Evolutionary conservation across 305 asterid species (phyloP), one percentile per base, ranked within the genome.

Genomic region (Nicotiana rustica): DNA sequence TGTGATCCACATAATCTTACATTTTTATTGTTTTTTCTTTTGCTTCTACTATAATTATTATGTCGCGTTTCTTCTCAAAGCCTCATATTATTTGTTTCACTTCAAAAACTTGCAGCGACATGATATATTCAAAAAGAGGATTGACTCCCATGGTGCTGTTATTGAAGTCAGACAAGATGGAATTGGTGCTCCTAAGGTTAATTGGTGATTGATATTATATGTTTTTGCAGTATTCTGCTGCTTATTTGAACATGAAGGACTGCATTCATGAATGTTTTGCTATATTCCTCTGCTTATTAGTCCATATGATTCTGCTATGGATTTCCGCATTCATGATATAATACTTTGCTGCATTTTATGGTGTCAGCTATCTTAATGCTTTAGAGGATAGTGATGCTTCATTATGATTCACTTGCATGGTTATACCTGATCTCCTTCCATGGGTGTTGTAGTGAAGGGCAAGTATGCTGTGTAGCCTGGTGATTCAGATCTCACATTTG

Each of bases 161-260:
- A 91, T 95, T 67, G 96, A 93, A 86, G 88, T 88, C 62, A 92
- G 91, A 81, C 97, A 91, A 85, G 98, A 93, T 36, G 95, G 94
- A 84, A 96, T 94, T 81, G 99, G 99, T 87, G 97, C 98, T 29
- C 96, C 98, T 57, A 91, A 91, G 98, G 99, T 96, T 76, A 31
- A 52, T 76, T 76, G 80, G 18, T 31, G 80, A 76, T 56, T n/a
- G 12, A 76, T 55, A 17, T 10, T 55, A 29, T 29, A 8, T 52
- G 67, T 25, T 76, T 55, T 17, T 55, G n/a, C 17, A 31, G 67
- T 56, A 76, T 76, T 52, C 65, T 52, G 4, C 10, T 5, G n/a
- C 80, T 17, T 76, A 10, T 76, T 76, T 76, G 56, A 55, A 76
- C 9, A 15, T 76, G 66, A 76, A 76, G 80, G 52, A 33, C 17